Percentiles rank a stretch among this genome's conserved stretches.
Evolutionary conservation across 169 alveolate species (phyloP).

Genomic region (Plasmodium ovale): DNA sequence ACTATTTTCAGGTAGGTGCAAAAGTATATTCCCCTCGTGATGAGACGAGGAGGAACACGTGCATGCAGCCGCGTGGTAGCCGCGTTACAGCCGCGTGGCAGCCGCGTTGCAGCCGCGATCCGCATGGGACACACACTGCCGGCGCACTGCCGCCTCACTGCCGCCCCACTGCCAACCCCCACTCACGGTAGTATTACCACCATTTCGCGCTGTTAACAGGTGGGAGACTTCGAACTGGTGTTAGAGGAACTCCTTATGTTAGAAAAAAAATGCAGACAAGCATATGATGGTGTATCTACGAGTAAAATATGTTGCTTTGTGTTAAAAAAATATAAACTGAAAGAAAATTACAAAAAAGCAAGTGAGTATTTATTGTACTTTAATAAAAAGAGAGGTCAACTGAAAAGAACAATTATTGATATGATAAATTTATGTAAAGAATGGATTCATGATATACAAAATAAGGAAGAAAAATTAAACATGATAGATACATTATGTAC

Average conservation of each 20-base stretch:
- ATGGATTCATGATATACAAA: conserved; percentile 77
- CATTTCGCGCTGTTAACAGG: neutral
- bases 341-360: conserved; percentile 77
- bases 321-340: conserved; percentile 76
- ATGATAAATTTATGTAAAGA: conserved; percentile 78
- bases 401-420: conserved; percentile 80
- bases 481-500: conserved; percentile 78
- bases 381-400: conserved; percentile 81
- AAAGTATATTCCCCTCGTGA: no score
- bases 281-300: conserved; percentile 84
- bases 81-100: no score
- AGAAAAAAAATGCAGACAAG: conserved; percentile 83
- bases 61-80: no score
- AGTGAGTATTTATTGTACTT: conserved; percentile 80
- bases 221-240: conserved; percentile 31
- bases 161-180: neutral
- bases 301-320: conserved; percentile 79
- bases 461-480: conserved; percentile 75
- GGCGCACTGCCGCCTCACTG: neutral
- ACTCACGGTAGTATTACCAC: no score
- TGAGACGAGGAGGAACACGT: no score
- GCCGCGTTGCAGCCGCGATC: no score
- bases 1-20: conserved; percentile 28
- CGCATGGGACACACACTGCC: no score
- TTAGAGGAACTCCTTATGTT: conserved; percentile 23